Base-by-base conservation (phyloP, 2,329 filamentous ascomycete species). In the Colletotrichum tanaceti region DNA sequence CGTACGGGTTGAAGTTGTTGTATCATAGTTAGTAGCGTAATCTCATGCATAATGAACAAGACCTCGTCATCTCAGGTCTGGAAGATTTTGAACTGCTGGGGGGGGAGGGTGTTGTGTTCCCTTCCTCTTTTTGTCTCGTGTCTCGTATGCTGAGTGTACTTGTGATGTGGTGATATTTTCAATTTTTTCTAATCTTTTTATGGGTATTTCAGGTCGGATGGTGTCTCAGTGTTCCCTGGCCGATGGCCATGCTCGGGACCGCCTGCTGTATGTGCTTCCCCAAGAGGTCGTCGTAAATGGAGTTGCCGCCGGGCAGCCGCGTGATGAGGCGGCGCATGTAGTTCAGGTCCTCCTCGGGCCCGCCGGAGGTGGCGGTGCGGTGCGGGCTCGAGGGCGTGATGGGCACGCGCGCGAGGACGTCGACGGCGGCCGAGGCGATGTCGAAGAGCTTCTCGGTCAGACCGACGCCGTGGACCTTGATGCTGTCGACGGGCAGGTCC, bases 371-470 rank as follows among this genome's bases (percentile, higher is more conserved):
- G 53, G 10, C 41, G 75, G 75, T 72, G 0, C 71, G 47, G 39
- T 74, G 76, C 10, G 71, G 74, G 14, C 69, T 77, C 32, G 73
- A 70, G 0, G 74, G 73, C n/a, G 71, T 71, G 4, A 77, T 73
- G 0, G 82, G 82, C 0, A 84, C 77, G 0, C 80, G 76, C 0
- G 82, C 81, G 1, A 84, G 72, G 1, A 84, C 82, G 54, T 84
- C 82, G 1, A 82, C 78, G 1, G 83, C 79, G 0, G 81, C 78
- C 0, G 79, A 83, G 0, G 81, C 81, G 32, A 84, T 77, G 43
- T 84, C 82, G 47, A 82, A 84, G 0, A 84, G 70, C 68, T 84
- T 84, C 64, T 84, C 82, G 0, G 82, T 84, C n/a, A 84, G 70
- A 0, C 82, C 82, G 11, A 81, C 80, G 0, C 82, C 82, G 13